phyloP scores from a whole-genome alignment of 202 grass and related monocot species.

The Schoenoplectus tabernaemontani region DNA sequence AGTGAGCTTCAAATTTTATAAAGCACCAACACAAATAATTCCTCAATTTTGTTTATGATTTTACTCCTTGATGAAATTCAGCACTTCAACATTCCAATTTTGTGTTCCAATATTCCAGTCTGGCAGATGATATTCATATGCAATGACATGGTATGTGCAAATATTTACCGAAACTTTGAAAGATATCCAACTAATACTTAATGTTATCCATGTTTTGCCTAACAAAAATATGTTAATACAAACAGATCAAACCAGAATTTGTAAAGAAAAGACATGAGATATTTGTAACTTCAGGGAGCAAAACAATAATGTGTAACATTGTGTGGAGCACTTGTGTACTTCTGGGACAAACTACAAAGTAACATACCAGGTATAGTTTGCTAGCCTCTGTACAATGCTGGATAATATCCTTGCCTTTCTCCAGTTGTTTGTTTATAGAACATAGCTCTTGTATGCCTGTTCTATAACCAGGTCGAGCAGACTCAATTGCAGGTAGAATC shows the following conservation, averaged over 20 bases:
- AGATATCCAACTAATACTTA: background rate
- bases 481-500: slow-evolving; percentile 87
- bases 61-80: background rate
- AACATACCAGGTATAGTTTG: slow-evolving; percentile 86
- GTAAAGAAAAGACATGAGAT: background rate
- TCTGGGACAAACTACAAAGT: background rate
- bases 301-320: background rate
- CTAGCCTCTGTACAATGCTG: slow-evolving; percentile 62
- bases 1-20: background rate
- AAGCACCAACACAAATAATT: background rate
- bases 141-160: background rate
- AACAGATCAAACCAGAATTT: background rate
- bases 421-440: slow-evolving; percentile 61
- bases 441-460: slow-evolving; percentile 86
- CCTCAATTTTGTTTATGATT: background rate
- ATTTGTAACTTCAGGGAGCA: background rate
- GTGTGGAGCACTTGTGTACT: background rate
- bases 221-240: background rate
- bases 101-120: background rate
- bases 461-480: slow-evolving; percentile 62
- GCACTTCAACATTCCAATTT: background rate
- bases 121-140: background rate
- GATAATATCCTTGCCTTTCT: slow-evolving; percentile 66
- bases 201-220: background rate
- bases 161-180: background rate